Evolutionary conservation across 2,329 filamentous ascomycete species (phyloP).

Genomic region (Gnomoniopsis sp.): DNA sequence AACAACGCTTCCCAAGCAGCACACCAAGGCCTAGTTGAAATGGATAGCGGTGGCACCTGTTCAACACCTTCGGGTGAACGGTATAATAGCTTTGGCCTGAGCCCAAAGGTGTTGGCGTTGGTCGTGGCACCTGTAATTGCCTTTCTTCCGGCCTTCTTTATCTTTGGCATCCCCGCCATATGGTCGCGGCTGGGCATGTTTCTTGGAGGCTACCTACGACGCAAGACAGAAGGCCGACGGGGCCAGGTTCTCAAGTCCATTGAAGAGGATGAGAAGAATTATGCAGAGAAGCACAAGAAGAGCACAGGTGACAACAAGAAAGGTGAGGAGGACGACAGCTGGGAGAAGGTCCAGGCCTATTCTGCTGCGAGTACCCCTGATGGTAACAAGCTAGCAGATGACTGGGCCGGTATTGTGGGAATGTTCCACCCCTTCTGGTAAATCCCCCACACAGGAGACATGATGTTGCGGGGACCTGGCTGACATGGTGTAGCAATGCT

Average conservation of each 20-base stretch:
- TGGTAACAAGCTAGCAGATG: conserved; percentile 42
- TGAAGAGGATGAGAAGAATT: conserved; percentile 39
- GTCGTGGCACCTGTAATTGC: conserved; percentile 26
- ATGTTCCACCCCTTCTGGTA: conserved; percentile 99
- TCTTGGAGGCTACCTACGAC: conserved; percentile 59
- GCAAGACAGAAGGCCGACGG: conserved; percentile 61
- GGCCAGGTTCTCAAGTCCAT: conserved; percentile 53
- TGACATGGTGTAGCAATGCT: conserved; percentile 65
- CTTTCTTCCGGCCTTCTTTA: conserved; percentile 29
- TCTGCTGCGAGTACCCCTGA: conserved; percentile 32
- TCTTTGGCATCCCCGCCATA: conserved; percentile 34
- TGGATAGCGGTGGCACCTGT: conserved; percentile 21
- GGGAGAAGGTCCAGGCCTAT: conserved; percentile 64
- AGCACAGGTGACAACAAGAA: conserved; percentile 27
- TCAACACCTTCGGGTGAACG: conserved; percentile 25
- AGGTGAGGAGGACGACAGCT: conserved; percentile 54
- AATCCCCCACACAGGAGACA: conserved; percentile 23
- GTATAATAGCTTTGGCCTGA: conserved; percentile 28
- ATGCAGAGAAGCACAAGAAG: conserved; percentile 23
- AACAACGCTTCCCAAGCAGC: neutral
- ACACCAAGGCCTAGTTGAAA: conserved; percentile 27
- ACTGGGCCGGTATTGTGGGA: conserved; percentile 83
- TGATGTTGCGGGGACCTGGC: neutral
- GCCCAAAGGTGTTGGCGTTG: conserved; percentile 25
- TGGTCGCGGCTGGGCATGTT: conserved; percentile 36